Evolutionary conservation across 148 eudicot genomes (phyloP), one percentile per base, ranked within the genome.

Genomic region (Rhododendron henanense): DNA sequence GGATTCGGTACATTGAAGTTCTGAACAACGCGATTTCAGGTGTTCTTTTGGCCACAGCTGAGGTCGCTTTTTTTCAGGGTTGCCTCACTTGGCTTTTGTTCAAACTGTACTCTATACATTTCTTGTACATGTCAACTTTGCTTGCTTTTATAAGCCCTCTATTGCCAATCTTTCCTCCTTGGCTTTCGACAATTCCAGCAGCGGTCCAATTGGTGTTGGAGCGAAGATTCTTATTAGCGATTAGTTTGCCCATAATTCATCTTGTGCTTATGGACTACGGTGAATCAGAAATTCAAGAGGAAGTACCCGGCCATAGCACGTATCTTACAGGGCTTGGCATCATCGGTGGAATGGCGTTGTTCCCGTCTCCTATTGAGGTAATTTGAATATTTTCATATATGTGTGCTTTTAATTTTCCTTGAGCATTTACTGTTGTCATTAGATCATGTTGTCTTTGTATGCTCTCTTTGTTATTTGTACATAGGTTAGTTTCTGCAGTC

Each of bases 51-150:
- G 98, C 99, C 3, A 97, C 99, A 0, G 93, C 91, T 37, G 93
- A 95, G 90, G 91, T 95, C 80, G 95, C 96, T 0, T 87, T 97
- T 77, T 93, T 94, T 88, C 98, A 95, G 90, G 99, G 99, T 4
- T 95, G 98, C 79, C 92, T 97, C 86, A 97, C 99, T 23, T 97
- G 98, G 99, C 96, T 97, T n/a, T 82, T 97, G 67, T 95, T 97
- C 82, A 94, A 98, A 88, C 88, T 97, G 7, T 95, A 88, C 90
- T 93, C 97, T 3, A 90, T 97, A 87, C 99, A 97, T 78, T 94
- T 97, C 85, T 85, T 95, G 91, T 97, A 94, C 86, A 92, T 95
- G 98, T 95, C 98, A 25, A 92, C 98, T 80, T 75, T 97, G 9
- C 91, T 97, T 63, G 98, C 99, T 37, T 90, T 97, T 79, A 81